Base-by-base conservation (phyloP, 2,329 filamentous ascomycete genomes). In the Penicillium sp. region DNA sequence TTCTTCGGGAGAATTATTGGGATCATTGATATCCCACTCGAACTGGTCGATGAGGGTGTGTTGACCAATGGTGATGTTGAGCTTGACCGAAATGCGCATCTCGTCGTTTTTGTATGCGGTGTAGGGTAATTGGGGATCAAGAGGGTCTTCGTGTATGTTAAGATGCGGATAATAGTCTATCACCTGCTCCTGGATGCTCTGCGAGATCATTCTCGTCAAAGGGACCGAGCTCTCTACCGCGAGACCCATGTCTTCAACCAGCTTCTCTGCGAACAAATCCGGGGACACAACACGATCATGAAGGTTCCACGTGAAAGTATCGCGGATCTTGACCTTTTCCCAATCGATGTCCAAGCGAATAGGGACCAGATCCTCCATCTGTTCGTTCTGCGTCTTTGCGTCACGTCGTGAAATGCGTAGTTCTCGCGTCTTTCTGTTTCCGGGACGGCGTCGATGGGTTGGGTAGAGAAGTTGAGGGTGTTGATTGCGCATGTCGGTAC, bases 11-110 rank as follows among this genome's bases (percentile, higher is more conserved):
- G 90, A 96, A 74, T 99, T 99, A 54, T 89, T 79, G 0, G 93
- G 89, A 73, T 96, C 96, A 76, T 97, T 97, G 72, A 97, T 92
- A 68, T 99, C 94, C 94, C 94, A 99, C 76, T 99, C 94, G 61
- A 99, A 97, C 73, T 97, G 94, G 70, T 99, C 94, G 36, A 97
- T 89, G 27, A 99, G 81, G 0, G 93, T 97, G 70, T 96, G 91
- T 62, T 91, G 89, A 41, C 93, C 94, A 70, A 99, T 97, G 7
- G 94, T 97, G 70, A 99, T 96, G 76, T 97, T 97, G 50, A 99
- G 82, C 76, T 97, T 97, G 76, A 99, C 86, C 43, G 96, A 79
- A 66, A 99, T 90, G 50, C 94, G 89, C 93, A 99, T 97, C 78
- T 99, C 94, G 72, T 99, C 94, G 71, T 99, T 96, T 77, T 97